phyloP scores from a whole-genome alignment of 23 red algal genomes.

The Pyropia yezoensis region DNA sequence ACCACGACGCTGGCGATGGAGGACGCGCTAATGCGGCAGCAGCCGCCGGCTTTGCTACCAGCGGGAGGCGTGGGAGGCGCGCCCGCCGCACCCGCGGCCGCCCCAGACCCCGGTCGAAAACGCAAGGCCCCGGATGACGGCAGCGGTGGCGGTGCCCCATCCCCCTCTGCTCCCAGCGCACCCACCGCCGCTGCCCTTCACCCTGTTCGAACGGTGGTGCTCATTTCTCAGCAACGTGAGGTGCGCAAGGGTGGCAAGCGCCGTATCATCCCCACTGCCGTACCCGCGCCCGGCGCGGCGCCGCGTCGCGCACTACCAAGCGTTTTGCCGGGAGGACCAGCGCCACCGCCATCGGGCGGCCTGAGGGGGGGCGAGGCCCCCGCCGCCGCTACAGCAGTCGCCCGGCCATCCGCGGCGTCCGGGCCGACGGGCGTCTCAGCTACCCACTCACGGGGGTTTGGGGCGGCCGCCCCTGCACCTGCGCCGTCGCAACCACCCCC shows the following conservation, averaged over 20 bases:
- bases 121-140: background rate
- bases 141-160: background rate
- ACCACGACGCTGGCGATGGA: conserved; percentile 23
- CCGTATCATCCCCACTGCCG: conserved; percentile 70
- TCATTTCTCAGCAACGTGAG: conserved; percentile 58
- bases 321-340: background rate
- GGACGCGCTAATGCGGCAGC: conserved; percentile 18
- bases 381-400: background rate
- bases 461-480: too few relatives aligned
- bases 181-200: background rate
- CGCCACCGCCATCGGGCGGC: background rate
- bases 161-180: background rate
- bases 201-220: too few relatives aligned
- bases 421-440: background rate
- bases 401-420: background rate
- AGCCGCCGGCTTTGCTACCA: background rate
- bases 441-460: too few relatives aligned
- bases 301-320: background rate
- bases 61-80: background rate
- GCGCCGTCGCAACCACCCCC: too few relatives aligned
- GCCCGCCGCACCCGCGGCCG: background rate
- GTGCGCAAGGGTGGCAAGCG: conserved; percentile 68
- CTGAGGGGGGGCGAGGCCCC: background rate
- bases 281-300: conserved; percentile 6
- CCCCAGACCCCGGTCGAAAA: conserved; percentile 3